Evolutionary conservation across 805 yeast species (phyloP).

Genomic region (Myxozyma nipponensis): DNA sequence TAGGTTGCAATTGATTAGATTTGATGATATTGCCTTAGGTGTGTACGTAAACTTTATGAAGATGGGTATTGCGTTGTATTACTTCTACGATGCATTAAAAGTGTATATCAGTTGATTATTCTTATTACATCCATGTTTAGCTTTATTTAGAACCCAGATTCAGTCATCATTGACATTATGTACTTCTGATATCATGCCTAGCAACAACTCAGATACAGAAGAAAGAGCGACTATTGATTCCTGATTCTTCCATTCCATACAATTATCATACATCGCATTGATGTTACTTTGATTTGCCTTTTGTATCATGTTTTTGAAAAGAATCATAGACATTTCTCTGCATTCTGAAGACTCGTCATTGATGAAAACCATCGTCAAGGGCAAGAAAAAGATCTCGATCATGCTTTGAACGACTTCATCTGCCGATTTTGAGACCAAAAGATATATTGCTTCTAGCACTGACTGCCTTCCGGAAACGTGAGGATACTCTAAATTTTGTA

Average conservation of each 20-base stretch:
- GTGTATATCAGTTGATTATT: too few species aligned
- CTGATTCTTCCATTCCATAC: slow-evolving; percentile 22
- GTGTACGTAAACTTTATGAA: too few species aligned
- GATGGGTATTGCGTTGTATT: too few species aligned
- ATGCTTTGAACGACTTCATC: slow-evolving; percentile 48
- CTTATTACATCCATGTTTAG: too few species aligned
- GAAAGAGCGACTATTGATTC: slow-evolving; percentile 41
- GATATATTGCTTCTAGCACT: slow-evolving; percentile 79
- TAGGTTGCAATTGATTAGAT: not conserved
- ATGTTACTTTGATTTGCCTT: slow-evolving; percentile 43
- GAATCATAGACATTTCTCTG: slow-evolving; percentile 72
- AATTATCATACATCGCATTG: slow-evolving; percentile 13
- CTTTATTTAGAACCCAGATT: too few species aligned
- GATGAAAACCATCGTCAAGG: slow-evolving; percentile 69
- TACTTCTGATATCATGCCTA: slow-evolving; percentile 4
- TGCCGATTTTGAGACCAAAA: slow-evolving; percentile 63
- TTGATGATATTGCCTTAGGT: too few species aligned
- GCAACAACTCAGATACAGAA: slow-evolving; percentile 33
- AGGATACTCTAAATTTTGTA: slow-evolving; percentile 77
- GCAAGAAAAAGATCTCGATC: slow-evolving; percentile 75
- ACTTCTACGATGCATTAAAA: too few species aligned
- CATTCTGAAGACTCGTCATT: slow-evolving; percentile 76
- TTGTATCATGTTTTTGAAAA: slow-evolving; percentile 53
- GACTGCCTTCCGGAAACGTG: slow-evolving; percentile 84
- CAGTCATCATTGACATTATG: not conserved